Evolutionary conservation across 2,329 filamentous ascomycete species (phyloP).

Genomic region (Penicillium psychrosexuale): DNA sequence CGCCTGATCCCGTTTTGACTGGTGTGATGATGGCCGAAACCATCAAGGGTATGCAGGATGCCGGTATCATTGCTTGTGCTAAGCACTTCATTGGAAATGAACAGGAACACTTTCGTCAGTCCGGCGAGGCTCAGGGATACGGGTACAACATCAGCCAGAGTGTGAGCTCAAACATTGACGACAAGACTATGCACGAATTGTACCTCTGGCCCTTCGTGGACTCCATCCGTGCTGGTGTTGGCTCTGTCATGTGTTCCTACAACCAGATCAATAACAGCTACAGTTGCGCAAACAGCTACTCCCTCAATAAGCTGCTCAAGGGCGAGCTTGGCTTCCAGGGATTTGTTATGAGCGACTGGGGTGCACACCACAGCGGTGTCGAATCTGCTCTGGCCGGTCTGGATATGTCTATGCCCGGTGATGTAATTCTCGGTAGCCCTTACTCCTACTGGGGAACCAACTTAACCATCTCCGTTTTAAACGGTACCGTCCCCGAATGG

Average conservation of each 20-base stretch:
- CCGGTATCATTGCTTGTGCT: conserved; percentile 77
- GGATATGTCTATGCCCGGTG: conserved; percentile 83
- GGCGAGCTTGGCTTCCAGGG: conserved; percentile 73
- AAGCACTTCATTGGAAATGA: conserved; percentile 75
- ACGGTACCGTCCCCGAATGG: conserved; percentile 84
- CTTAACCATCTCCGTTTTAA: conserved; percentile 79
- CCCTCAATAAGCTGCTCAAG: conserved; percentile 63
- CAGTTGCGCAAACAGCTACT: conserved; percentile 62
- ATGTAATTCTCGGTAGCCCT: conserved; percentile 71
- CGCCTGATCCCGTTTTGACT: conserved; percentile 71
- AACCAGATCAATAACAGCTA: conserved; percentile 69
- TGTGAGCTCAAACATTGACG: conserved; percentile 60
- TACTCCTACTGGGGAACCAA: conserved; percentile 79
- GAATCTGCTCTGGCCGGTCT: conserved; percentile 64
- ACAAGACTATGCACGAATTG: conserved; percentile 61
- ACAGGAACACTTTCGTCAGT: conserved; percentile 69
- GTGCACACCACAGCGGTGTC: conserved; percentile 70
- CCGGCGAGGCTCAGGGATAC: conserved; percentile 55
- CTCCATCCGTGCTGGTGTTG: conserved; percentile 63
- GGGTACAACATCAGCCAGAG: conserved; percentile 63
- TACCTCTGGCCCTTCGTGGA: conserved; percentile 69
- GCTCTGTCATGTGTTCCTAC: conserved; percentile 69
- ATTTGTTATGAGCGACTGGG: conserved; percentile 70
- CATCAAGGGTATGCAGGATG: conserved; percentile 75
- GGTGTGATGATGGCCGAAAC: conserved; percentile 70